A percentile compares a stretch with the other conserved stretches of the same genome.
phyloP scores from a whole-genome alignment of 2,329 filamentous ascomycete species.

The Neofusicoccum ribis region DNA sequence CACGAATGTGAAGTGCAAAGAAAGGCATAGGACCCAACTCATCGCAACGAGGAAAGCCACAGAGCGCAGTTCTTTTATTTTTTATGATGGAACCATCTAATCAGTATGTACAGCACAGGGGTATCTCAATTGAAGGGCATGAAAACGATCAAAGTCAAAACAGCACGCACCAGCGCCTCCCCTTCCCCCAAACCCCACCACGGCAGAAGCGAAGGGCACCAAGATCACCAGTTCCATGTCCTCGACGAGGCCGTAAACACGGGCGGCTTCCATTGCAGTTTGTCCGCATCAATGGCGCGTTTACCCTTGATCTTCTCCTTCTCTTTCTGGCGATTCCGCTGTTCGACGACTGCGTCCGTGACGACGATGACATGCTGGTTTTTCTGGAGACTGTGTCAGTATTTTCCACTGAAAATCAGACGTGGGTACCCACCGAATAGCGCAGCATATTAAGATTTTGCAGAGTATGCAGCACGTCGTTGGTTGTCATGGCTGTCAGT shows the following conservation, averaged over 20 bases:
- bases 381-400: constrained; percentile 51
- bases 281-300: constrained; percentile 72
- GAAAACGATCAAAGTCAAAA: background rate
- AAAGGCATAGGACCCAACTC: too few species aligned
- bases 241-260: constrained; percentile 86
- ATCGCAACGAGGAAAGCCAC: too few species aligned
- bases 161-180: background rate
- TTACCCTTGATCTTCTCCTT: constrained; percentile 79
- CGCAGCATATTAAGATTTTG: constrained; percentile 93
- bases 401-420: background rate
- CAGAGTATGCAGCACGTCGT: constrained; percentile 91
- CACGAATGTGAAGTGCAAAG: too few species aligned
- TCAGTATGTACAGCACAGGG: background rate
- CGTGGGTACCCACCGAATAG: constrained; percentile 62
- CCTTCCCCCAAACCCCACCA: background rate
- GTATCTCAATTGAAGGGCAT: constrained; percentile 6
- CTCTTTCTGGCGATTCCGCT: constrained; percentile 69
- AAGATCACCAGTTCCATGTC: constrained; percentile 86
- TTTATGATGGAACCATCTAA: background rate
- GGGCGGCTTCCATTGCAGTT: constrained; percentile 92
- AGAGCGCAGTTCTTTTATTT: too few species aligned
- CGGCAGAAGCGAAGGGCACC: background rate
- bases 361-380: constrained; percentile 96
- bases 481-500: constrained; percentile 89
- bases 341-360: constrained; percentile 74